These are phyloP conservation scores for Colletotrichum australisinense DNA, from an alignment of 2,329 filamentous ascomycete genomes.

Conservation along the genomic window DNA sequence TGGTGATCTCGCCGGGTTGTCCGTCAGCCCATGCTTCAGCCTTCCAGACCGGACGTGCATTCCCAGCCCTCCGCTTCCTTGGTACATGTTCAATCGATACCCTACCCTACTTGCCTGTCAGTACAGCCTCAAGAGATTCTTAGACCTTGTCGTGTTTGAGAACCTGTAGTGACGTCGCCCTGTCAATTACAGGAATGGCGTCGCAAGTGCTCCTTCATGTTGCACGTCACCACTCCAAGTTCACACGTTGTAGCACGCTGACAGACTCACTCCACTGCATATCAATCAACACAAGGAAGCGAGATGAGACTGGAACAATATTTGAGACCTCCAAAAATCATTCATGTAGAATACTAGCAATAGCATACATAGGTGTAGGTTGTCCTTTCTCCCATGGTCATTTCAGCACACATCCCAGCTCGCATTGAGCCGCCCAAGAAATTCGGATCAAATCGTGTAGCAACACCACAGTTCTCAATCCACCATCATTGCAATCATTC, in stretches of 20 bases:
- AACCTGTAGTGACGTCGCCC: too few relatives aligned
- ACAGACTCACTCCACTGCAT: neutral
- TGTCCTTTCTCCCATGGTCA: slow-evolving; percentile 31
- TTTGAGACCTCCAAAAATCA: slow-evolving; percentile 31
- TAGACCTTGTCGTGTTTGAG: too few relatives aligned
- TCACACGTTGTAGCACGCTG: neutral
- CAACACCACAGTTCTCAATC: slow-evolving; percentile 3
- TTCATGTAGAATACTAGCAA: slow-evolving; percentile 29
- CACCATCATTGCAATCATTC: neutral
- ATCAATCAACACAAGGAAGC: neutral
- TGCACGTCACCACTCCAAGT: neutral
- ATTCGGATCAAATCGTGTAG: slow-evolving; percentile 21
- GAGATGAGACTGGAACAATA: neutral
- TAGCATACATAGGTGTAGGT: slow-evolving; percentile 33
- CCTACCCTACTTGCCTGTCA: too few relatives aligned
- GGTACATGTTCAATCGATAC: too few relatives aligned
- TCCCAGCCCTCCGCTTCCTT: too few relatives aligned
- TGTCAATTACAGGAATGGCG: neutral
- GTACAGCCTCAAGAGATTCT: too few relatives aligned
- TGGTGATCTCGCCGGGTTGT: too few relatives aligned
- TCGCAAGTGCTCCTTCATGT: neutral
- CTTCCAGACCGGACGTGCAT: too few relatives aligned
- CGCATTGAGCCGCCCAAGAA: slow-evolving; percentile 30
- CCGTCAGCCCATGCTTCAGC: too few relatives aligned
- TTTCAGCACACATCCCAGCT: slow-evolving; percentile 19